phyloP scores from a whole-genome alignment of 805 yeast genomes.

The Candida ficus region DNA sequence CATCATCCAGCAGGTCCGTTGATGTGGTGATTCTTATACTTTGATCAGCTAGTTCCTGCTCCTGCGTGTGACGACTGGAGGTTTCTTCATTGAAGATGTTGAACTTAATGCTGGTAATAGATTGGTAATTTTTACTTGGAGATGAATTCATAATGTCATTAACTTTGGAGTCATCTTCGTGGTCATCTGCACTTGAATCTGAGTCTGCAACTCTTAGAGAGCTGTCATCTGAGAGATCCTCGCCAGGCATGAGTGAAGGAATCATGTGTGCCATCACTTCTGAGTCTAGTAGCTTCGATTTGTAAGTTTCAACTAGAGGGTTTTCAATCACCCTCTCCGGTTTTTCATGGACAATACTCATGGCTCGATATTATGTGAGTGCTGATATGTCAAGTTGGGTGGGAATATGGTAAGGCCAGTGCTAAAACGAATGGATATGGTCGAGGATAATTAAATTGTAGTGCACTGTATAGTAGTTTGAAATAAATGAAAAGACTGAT shows the following conservation, averaged over 20 bases:
- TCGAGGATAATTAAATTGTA: too few species aligned
- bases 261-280: background rate
- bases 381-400: too few species aligned
- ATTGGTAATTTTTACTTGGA: background rate
- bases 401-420: background rate
- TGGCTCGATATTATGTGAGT: background rate
- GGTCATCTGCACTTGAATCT: background rate
- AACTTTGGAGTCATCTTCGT: conserved; percentile 8
- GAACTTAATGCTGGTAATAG: background rate
- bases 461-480: too few species aligned
- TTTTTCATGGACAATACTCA: background rate
- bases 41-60: background rate
- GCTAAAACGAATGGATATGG: background rate
- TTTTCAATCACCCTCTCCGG: background rate
- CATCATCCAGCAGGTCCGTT: conserved; percentile 6
- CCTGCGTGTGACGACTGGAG: too few species aligned
- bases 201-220: conserved; percentile 2
- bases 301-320: background rate
- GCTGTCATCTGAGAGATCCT: conserved; percentile 7
- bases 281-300: background rate
- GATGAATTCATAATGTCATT: conserved; percentile 12
- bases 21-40: background rate
- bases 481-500: too few species aligned
- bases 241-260: conserved; percentile 1
- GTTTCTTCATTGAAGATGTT: background rate